These are phyloP conservation scores for Styphnolobium japonicum DNA, from an alignment of 306 rosid genomes.

Conservation along the genomic window DNA sequence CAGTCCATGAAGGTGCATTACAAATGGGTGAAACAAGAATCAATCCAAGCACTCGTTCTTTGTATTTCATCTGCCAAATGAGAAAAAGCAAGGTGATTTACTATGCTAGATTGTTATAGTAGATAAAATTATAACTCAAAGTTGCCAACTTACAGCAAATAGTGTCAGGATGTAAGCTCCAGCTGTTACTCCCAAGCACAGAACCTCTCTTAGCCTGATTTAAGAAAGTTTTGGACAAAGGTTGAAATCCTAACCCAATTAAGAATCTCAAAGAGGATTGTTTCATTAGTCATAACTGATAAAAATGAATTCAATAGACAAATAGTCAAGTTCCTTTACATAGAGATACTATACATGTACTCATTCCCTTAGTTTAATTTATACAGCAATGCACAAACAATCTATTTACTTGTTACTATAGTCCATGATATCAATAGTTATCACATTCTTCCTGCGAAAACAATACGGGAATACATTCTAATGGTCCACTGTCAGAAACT, in stretches of 20 bases:
- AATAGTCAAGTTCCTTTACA: background rate
- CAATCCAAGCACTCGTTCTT: conserved; percentile 74
- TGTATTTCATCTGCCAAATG: conserved; percentile 66
- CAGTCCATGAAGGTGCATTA: conserved; percentile 82
- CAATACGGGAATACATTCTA: background rate
- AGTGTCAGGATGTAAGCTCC: conserved; percentile 85
- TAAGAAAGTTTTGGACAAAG: conserved; percentile 7
- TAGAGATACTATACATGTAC: background rate
- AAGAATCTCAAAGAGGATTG: background rate
- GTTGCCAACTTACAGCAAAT: conserved; percentile 65
- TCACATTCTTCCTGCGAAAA: background rate
- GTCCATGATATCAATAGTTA: background rate
- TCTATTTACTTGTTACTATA: background rate
- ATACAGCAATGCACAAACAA: background rate
- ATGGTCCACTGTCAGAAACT: background rate
- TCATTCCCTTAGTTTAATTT: conserved; percentile 1
- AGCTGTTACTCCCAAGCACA: conserved; percentile 87
- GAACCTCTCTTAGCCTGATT: conserved; percentile 71
- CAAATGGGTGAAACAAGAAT: conserved; percentile 85
- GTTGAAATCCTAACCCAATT: conserved; percentile 20
- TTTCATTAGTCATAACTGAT: background rate
- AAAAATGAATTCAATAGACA: background rate
- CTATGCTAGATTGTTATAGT: conserved; percentile 1
- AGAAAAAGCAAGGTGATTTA: conserved; percentile 13
- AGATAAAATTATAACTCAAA: background rate